Evolutionary conservation across 2,329 filamentous ascomycete genomes (phyloP), one percentile per base, ranked within the genome.

Genomic region (Cladorrhinum sp.): DNA sequence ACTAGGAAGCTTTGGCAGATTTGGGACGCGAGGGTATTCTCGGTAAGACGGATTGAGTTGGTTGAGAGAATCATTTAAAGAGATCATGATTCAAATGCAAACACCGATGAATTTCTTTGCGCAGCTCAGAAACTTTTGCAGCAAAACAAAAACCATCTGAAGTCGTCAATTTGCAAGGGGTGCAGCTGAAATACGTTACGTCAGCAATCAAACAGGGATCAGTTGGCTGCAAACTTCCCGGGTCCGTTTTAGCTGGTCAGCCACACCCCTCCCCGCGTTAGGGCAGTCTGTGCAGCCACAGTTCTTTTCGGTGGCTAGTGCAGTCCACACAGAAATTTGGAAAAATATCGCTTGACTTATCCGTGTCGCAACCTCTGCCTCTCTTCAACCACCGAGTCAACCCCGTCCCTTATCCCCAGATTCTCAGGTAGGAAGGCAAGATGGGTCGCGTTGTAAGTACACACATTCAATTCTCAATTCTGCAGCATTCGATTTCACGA

Each of bases 361-460:
- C 52, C 55, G 64, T 62, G 66, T 64, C 64, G 67, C 65, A 68
- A 63, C 63, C 62, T 68, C 61, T 64, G 67, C 58, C 60, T 65
- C 60, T 60, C 41, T 58, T 63, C 65, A 67, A 65, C 67, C 63
- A 65, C 64, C 63, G 50, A 66, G 62, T 64, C 67, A 66, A 65
- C 64, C 68, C 62, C 56, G 60, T 62, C 63, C 66, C 60, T 67
- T 65, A 65, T 63, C 69, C 66, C 66, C 66, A 66, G 56, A 61
- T 66, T 59, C 57, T 50, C 58, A 65, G 65, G 64, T 68, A 67
- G 68, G 69, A 70, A 70, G 71, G 70, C 70, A 75, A 75, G 70
- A 83, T 83, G 80, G 80, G 80, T 81, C 78, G 80, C 78, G 80
- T 83, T 73, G 72, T 74, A 72, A 73, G 72, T 73, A 63, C 53